phyloP scores from a whole-genome alignment of 257 asterid species.

The Parsonsia alboflavescens region DNA sequence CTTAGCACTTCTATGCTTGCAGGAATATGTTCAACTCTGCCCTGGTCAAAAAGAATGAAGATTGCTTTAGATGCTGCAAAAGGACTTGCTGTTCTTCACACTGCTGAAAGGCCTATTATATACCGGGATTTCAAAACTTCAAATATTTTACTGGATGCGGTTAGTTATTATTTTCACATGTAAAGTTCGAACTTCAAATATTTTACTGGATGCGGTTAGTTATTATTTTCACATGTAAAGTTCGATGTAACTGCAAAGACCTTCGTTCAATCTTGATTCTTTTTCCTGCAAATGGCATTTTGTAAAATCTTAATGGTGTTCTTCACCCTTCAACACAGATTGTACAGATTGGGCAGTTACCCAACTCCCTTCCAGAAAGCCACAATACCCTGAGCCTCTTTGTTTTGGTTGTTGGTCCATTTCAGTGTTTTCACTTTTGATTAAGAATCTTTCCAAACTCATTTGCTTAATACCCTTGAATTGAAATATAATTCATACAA shows the following conservation, averaged over 20 bases:
- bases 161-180: constrained; percentile 31
- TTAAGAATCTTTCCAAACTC: background rate
- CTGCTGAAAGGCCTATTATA: constrained; percentile 77
- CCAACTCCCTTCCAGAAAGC: background rate
- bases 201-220: constrained; percentile 61
- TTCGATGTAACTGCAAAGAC: background rate
- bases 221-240: background rate
- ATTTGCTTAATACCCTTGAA: constrained; percentile 1
- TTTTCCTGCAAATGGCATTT: background rate
- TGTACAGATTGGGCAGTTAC: background rate
- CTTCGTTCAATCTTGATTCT: background rate
- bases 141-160: constrained; percentile 46
- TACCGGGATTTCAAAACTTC: constrained; percentile 94
- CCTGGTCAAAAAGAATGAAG: constrained; percentile 76
- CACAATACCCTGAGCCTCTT: background rate
- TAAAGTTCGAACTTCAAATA: constrained; percentile 20
- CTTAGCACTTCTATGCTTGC: constrained; percentile 18
- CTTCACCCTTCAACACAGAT: background rate
- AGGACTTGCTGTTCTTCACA: constrained; percentile 98
- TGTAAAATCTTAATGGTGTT: background rate
- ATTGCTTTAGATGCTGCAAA: constrained; percentile 91
- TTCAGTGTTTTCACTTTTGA: background rate
- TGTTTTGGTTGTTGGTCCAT: background rate
- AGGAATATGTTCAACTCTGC: constrained; percentile 69
- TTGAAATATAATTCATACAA: background rate